A percentile compares a stretch with the other conserved stretches of the same genome.
Conservation (phyloP, 441 rosid genomes). For the Erodium texanum region DNA sequence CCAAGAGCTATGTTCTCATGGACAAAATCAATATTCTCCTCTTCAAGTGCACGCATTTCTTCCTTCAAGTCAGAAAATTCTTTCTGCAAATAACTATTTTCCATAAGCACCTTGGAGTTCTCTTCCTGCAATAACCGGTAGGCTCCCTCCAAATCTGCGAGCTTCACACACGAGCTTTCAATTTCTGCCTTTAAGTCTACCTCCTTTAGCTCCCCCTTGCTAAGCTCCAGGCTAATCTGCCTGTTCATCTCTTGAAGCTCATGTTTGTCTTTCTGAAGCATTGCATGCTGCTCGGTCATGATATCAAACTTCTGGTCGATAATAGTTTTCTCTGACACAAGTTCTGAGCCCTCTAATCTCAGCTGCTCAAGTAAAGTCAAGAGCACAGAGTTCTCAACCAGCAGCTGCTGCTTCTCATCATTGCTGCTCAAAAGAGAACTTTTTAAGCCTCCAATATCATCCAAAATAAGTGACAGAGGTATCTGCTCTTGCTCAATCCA, state of each 20-base stretch:
- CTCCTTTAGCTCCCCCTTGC: slow-evolving; percentile 36
- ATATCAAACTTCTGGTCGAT: slow-evolving; percentile 32
- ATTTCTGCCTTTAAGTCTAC: slow-evolving; percentile 36
- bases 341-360: slow-evolving; percentile 31
- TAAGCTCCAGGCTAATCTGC: slow-evolving; percentile 42
- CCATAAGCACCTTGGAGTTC: slow-evolving; percentile 33
- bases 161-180: slow-evolving; percentile 28
- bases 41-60: slow-evolving; percentile 41
- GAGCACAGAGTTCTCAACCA: slow-evolving; percentile 55
- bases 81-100: slow-evolving; percentile 39
- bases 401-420: slow-evolving; percentile 45
- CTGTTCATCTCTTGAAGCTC: slow-evolving; percentile 47
- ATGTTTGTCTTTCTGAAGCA: slow-evolving; percentile 37
- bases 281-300: slow-evolving; percentile 24
- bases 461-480: slow-evolving; percentile 37
- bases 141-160: slow-evolving; percentile 39
- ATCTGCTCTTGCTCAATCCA: slow-evolving; percentile 29
- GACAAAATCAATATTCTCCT: slow-evolving; percentile 45
- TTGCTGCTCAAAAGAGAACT: slow-evolving; percentile 34
- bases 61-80: slow-evolving; percentile 39
- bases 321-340: slow-evolving; percentile 29
- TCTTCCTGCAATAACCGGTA: slow-evolving; percentile 43
- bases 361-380: slow-evolving; percentile 38
- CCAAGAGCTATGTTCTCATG: slow-evolving; percentile 43
- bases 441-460: slow-evolving; percentile 33